phyloP scores from a whole-genome alignment of 805 yeast species.

The Ogataea ganodermae region DNA sequence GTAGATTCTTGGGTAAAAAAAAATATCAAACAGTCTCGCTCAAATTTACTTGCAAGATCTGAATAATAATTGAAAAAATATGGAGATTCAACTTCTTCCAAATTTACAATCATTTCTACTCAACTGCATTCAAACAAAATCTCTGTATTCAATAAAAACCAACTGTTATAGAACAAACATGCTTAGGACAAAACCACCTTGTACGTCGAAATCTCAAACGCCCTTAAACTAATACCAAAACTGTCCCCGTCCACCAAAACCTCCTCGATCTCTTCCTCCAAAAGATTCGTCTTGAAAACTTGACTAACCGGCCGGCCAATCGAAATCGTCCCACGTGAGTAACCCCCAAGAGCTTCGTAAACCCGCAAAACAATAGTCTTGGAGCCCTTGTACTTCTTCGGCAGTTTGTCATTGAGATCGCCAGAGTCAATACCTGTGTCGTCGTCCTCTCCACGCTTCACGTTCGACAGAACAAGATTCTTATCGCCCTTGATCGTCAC shows the following conservation, averaged over 20 bases:
- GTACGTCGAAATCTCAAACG: slow-evolving; percentile 77
- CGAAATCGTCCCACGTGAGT: slow-evolving; percentile 51
- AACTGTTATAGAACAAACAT: no score
- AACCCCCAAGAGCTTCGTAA: slow-evolving; percentile 89
- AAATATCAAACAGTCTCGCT: no score
- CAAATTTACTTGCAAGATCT: no score
- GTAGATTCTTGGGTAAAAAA: not conserved
- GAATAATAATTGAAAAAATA: no score
- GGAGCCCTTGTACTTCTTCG: slow-evolving; percentile 46
- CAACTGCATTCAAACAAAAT: no score
- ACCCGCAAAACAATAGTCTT: slow-evolving; percentile 68
- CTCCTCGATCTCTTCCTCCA: slow-evolving; percentile 54
- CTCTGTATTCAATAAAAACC: no score
- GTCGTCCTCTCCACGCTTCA: slow-evolving; percentile 91
- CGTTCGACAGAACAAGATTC: slow-evolving; percentile 67
- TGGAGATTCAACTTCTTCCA: no score
- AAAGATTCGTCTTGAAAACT: slow-evolving; percentile 57
- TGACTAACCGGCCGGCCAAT: slow-evolving; percentile 47
- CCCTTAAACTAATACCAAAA: slow-evolving; percentile 52
- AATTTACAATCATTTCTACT: no score
- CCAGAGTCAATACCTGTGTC: slow-evolving; percentile 49
- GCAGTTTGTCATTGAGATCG: slow-evolving; percentile 30
- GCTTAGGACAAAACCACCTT: slow-evolving; percentile 43
- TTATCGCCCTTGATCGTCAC: slow-evolving; percentile 47
- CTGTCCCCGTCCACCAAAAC: slow-evolving; percentile 28